Percentiles rank a stretch among this genome's conserved stretches.
phyloP scores from a whole-genome alignment of 2,329 filamentous ascomycete genomes.

The Exserohilum rostratum region DNA sequence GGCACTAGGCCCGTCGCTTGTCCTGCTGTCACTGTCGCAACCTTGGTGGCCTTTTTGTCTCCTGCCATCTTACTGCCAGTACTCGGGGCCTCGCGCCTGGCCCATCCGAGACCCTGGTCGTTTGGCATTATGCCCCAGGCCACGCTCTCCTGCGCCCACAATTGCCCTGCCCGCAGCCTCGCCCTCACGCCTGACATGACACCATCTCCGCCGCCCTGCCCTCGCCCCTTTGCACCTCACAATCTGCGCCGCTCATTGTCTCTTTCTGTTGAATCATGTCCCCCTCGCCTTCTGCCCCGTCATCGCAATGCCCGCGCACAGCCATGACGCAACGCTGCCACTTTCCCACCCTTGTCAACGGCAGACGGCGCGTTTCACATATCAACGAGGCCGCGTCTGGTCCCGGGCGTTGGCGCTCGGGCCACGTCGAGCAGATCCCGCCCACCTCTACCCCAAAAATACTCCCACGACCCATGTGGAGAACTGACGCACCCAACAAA shows the following conservation, averaged over 20 bases:
- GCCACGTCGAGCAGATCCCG: constrained; percentile 3
- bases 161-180: neutral
- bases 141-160: constrained; percentile 2
- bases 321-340: constrained; percentile 28
- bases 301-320: constrained; percentile 3
- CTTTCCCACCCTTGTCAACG: constrained; percentile 21
- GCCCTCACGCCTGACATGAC: neutral
- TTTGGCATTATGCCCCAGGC: constrained; percentile 37
- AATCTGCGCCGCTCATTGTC: neutral
- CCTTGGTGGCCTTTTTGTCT: neutral
- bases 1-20: neutral
- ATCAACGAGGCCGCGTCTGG: constrained; percentile 22
- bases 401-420: constrained; percentile 14
- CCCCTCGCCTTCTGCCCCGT: neutral
- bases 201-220: neutral
- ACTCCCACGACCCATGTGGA: neutral
- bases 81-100: constrained; percentile 3
- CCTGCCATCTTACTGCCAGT: constrained; percentile 8
- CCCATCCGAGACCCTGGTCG: constrained; percentile 37
- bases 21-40: neutral
- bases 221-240: no score
- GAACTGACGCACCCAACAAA: neutral
- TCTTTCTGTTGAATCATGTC: neutral
- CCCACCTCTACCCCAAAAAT: constrained; percentile 11
- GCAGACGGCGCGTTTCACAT: constrained; percentile 32